phyloP scores from a whole-genome alignment of 202 grass and related monocot genomes.

The Dendrocalamus latiflorus region DNA sequence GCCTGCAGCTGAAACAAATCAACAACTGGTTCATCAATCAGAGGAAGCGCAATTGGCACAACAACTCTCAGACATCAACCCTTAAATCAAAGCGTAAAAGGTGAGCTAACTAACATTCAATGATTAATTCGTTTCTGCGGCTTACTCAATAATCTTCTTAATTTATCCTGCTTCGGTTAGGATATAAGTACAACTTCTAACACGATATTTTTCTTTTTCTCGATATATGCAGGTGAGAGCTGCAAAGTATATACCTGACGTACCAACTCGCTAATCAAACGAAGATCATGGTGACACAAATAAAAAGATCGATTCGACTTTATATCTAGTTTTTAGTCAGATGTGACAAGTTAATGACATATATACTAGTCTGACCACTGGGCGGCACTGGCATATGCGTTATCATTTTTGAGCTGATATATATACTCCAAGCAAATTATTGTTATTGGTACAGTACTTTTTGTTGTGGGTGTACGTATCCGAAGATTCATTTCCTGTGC shows the following conservation, averaged over 20 bases:
- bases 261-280: constrained; percentile 47
- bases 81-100: constrained; percentile 99
- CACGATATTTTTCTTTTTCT: neutral
- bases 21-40: constrained; percentile 99
- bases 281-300: constrained; percentile 29
- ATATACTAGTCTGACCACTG: constrained; percentile 56
- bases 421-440: constrained; percentile 30
- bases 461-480: constrained; percentile 9
- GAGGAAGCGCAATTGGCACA: constrained; percentile 99
- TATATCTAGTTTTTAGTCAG: constrained; percentile 56
- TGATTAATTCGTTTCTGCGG: neutral
- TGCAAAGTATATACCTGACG: constrained; percentile 24
- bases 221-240: constrained; percentile 14
- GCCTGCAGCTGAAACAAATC: constrained; percentile 96
- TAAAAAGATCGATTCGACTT: constrained; percentile 42
- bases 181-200: neutral
- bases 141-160: neutral
- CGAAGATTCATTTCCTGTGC: neutral
- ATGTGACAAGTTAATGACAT: constrained; percentile 46
- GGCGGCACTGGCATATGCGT: constrained; percentile 28
- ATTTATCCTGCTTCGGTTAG: neutral
- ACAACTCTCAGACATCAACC: constrained; percentile 84
- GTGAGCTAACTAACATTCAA: constrained; percentile 12
- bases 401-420: constrained; percentile 38
- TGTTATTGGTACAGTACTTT: constrained; percentile 13